Evolutionary conservation across 2,329 filamentous ascomycete species (phyloP).

Genomic region (Periconia digitata): DNA sequence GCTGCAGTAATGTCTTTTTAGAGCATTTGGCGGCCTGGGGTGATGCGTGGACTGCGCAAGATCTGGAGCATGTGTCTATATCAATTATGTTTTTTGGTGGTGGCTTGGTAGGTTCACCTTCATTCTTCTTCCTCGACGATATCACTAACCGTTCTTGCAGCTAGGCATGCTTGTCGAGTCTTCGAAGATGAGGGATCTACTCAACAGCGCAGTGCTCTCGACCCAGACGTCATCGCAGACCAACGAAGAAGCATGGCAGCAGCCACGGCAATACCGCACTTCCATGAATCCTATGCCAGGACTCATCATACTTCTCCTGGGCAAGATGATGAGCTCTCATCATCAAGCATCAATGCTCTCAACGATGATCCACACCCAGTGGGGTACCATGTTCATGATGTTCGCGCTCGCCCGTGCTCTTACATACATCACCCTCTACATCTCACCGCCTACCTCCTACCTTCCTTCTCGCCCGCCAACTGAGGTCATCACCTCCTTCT

Average conservation of each 20-base stretch:
- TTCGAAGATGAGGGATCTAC: constrained; percentile 62
- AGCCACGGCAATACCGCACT: constrained; percentile 69
- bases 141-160: constrained; percentile 32
- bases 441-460: constrained; percentile 78
- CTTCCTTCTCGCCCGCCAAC: constrained; percentile 84
- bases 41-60: constrained; percentile 70
- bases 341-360: constrained; percentile 82
- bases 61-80: constrained; percentile 91
- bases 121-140: constrained; percentile 8
- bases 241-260: constrained; percentile 52
- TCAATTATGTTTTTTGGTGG: constrained; percentile 92
- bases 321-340: constrained; percentile 94
- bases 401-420: constrained; percentile 76
- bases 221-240: constrained; percentile 27
- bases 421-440: constrained; percentile 78
- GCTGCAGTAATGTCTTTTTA: constrained; percentile 85
- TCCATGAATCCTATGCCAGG: constrained; percentile 88
- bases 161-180: constrained; percentile 85
- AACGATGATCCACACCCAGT: constrained; percentile 91
- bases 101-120: constrained; percentile 67
- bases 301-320: constrained; percentile 81
- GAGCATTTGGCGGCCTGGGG: constrained; percentile 81
- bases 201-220: constrained; percentile 56
- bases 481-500: constrained; percentile 85
- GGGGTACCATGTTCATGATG: constrained; percentile 81